A percentile compares a stretch with the other conserved stretches of the same genome.
Conservation (phyloP, 805 yeast genomes). For the Candida chauliodis region DNA sequence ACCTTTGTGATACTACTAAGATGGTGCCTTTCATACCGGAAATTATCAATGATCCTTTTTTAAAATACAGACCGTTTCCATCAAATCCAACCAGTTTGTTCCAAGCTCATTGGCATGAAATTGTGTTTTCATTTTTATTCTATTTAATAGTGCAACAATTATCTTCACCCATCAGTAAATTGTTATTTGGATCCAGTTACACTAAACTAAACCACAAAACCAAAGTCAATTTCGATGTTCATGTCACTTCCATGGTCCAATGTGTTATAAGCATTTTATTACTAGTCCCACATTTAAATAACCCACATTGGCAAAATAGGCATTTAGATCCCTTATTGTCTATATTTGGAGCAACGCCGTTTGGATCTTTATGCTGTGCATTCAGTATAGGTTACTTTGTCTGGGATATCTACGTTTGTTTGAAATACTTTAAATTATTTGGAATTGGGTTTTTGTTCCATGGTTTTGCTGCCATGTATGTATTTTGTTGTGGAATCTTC, state of each 20-base stretch:
- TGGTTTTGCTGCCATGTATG: slow-evolving; percentile 76
- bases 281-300: slow-evolving; percentile 63
- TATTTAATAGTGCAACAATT: slow-evolving; percentile 54
- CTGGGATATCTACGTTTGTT: slow-evolving; percentile 82
- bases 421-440: slow-evolving; percentile 58
- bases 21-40: slow-evolving; percentile 18
- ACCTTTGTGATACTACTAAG: no score
- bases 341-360: slow-evolving; percentile 69
- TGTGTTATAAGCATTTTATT: slow-evolving; percentile 59
- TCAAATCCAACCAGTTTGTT: slow-evolving; percentile 39
- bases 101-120: slow-evolving; percentile 72
- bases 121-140: slow-evolving; percentile 53
- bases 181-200: slow-evolving; percentile 54
- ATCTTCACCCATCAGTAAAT: slow-evolving; percentile 50
- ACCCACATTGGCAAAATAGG: slow-evolving; percentile 41
- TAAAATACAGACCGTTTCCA: slow-evolving; percentile 45
- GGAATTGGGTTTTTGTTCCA: slow-evolving; percentile 83
- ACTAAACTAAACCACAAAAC: slow-evolving; percentile 42
- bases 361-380: slow-evolving; percentile 69
- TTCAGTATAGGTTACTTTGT: slow-evolving; percentile 80
- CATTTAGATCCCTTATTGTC: slow-evolving; percentile 38
- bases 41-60: slow-evolving; percentile 39
- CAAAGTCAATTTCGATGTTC: slow-evolving; percentile 80
- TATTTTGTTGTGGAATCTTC: slow-evolving; percentile 56
- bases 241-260: slow-evolving; percentile 84